Evolutionary conservation across 768 basidiomycete species (phyloP).

Genomic region (Amyloporia xantha): DNA sequence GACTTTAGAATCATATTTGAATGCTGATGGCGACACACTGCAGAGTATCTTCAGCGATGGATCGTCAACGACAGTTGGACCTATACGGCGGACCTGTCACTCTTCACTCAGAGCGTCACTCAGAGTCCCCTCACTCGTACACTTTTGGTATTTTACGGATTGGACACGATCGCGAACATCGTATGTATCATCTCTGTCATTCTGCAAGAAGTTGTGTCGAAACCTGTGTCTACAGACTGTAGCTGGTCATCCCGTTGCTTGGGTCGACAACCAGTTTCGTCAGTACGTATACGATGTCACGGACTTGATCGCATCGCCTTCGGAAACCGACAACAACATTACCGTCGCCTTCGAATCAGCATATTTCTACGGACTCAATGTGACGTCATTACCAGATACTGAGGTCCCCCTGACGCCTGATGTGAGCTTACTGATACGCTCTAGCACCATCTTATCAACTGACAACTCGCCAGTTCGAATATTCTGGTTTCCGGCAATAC

Average conservation of each 20-base stretch:
- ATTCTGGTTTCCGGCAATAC: conserved; percentile 40
- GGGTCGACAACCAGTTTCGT: conserved; percentile 53
- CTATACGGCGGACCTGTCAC: conserved; percentile 46
- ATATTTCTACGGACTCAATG: conserved; percentile 46
- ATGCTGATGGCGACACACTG: no score
- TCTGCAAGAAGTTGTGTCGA: neutral
- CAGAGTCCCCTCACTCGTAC: conserved; percentile 23
- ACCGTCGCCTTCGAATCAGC: conserved; percentile 49
- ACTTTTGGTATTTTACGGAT: conserved; percentile 47
- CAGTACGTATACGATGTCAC: conserved; percentile 50
- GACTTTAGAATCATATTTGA: no score
- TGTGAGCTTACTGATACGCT: conserved; percentile 17
- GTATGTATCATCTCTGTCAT: conserved; percentile 24
- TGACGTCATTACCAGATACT: conserved; percentile 41
- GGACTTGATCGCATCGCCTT: conserved; percentile 28
- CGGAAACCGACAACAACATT: conserved; percentile 33
- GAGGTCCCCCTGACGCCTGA: conserved; percentile 34
- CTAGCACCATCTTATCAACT: neutral
- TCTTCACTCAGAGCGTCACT: conserved; percentile 28
- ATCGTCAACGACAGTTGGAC: conserved; percentile 53
- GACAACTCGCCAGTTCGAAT: conserved; percentile 37
- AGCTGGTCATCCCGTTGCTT: conserved; percentile 43
- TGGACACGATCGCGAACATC: conserved; percentile 53
- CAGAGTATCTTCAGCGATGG: conserved; percentile 52
- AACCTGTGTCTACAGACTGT: conserved; percentile 32